These are phyloP conservation scores for Tricharina praecox DNA, from an alignment of 495 filamentous ascomycete species.

Conservation along the genomic window DNA sequence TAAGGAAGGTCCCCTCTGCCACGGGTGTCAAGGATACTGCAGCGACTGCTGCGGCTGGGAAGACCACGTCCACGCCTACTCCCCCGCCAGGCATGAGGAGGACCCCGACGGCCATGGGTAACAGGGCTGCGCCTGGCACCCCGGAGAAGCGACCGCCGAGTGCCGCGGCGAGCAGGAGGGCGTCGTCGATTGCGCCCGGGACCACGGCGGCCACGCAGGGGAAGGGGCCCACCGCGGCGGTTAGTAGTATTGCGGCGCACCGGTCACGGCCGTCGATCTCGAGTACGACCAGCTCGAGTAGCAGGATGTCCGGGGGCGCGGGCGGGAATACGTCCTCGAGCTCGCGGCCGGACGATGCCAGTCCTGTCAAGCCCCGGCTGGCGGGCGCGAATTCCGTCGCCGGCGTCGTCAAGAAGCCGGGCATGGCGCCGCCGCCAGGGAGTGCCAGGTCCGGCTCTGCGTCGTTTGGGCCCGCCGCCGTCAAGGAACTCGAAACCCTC, in stretches of 20 bases:
- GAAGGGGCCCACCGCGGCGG: background rate
- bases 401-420: slow-evolving; percentile 13
- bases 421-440: background rate
- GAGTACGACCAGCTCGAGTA: slow-evolving; percentile 5
- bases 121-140: slow-evolving; percentile 2
- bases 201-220: background rate
- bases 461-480: slow-evolving; percentile 5
- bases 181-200: background rate
- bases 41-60: too few species aligned
- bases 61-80: slow-evolving; percentile 3
- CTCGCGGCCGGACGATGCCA: slow-evolving; percentile 10
- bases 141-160: slow-evolving; percentile 11
- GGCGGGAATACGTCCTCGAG: slow-evolving; percentile 13
- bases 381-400: slow-evolving; percentile 4
- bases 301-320: slow-evolving; percentile 6
- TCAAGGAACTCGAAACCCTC: slow-evolving; percentile 19
- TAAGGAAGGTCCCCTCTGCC: too few species aligned
- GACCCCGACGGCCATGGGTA: slow-evolving; percentile 9
- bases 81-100: slow-evolving; percentile 12
- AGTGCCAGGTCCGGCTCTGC: background rate
- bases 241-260: slow-evolving; percentile 6
- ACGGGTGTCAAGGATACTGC: too few species aligned
- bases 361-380: slow-evolving; percentile 15
- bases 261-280: slow-evolving; percentile 17
- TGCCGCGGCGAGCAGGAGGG: slow-evolving; percentile 11